These are phyloP conservation scores for Globisporangium perplexum DNA, from an alignment of 352 stramenopile species.

Conservation along the genomic window DNA sequence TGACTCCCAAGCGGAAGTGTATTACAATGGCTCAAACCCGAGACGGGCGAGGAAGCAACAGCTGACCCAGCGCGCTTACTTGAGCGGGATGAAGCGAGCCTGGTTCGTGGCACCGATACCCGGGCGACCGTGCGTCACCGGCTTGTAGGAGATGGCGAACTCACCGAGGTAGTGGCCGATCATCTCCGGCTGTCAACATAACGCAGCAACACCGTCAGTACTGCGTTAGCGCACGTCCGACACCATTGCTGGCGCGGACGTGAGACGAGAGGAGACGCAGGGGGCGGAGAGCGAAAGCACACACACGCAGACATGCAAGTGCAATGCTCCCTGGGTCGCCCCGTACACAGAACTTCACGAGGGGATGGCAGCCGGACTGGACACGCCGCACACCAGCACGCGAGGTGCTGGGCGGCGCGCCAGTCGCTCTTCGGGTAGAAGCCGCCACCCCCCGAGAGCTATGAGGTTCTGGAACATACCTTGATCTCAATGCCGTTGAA, in stretches of 20 bases:
- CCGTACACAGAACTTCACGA: slow-evolving; percentile 88
- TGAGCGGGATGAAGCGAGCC: slow-evolving; percentile 99
- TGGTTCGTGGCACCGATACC: slow-evolving; percentile 98
- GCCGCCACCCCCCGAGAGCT: slow-evolving; percentile 77
- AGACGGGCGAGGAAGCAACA: slow-evolving; percentile 26
- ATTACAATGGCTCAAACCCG: slow-evolving; percentile 83
- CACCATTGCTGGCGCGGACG: slow-evolving; percentile 3
- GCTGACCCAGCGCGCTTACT: slow-evolving; percentile 58
- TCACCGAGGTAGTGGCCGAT: slow-evolving; percentile 99
- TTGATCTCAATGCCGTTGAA: slow-evolving; percentile 99
- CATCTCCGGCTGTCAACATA: slow-evolving; percentile 92
- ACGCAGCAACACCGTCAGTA: slow-evolving; percentile 19
- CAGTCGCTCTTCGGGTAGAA: slow-evolving; percentile 67
- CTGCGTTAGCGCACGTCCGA: slow-evolving; percentile 4
- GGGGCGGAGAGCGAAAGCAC: neutral
- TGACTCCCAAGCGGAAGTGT: slow-evolving; percentile 33
- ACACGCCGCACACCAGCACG: neutral
- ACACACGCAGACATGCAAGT: slow-evolving; percentile 14
- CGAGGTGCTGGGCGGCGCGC: neutral
- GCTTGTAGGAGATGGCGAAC: slow-evolving; percentile 99
- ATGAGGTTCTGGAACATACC: slow-evolving; percentile 86
- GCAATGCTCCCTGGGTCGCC: slow-evolving; percentile 76
- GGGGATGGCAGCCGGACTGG: slow-evolving; percentile 48
- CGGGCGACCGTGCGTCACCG: slow-evolving; percentile 97
- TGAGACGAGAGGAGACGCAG: neutral